Percentiles rank a stretch among this genome's conserved stretches.
phyloP scores from a whole-genome alignment of 2,329 filamentous ascomycete species.

The Ophiostoma novo-ulmi region DNA sequence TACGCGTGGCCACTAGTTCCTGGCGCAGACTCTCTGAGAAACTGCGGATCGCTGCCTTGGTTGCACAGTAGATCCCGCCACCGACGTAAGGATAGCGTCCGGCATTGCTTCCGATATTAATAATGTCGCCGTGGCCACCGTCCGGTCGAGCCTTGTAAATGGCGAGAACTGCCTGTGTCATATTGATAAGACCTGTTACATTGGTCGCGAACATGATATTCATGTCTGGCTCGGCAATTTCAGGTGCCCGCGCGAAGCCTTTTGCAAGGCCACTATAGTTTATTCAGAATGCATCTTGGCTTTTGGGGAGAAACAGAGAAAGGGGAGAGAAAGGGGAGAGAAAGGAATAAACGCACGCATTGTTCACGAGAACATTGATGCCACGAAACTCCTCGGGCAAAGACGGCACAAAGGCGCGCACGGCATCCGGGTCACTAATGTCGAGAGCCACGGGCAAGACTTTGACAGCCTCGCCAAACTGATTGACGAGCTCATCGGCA shows the following conservation, averaged over 20 bases:
- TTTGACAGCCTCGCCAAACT: conserved; percentile 80
- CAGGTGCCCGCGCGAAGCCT: conserved; percentile 77
- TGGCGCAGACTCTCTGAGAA: conserved; percentile 80
- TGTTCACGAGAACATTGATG: conserved; percentile 89
- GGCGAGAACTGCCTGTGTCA: conserved; percentile 89
- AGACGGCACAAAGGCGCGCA: conserved; percentile 64
- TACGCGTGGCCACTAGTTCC: conserved; percentile 73
- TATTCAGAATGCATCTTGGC: conserved; percentile 7
- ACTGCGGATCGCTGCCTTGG: conserved; percentile 79
- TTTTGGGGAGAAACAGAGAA: not conserved
- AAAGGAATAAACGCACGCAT: conserved; percentile 62
- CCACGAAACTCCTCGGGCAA: conserved; percentile 78
- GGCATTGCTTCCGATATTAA: conserved; percentile 88
- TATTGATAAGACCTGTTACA: conserved; percentile 88
- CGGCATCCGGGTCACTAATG: conserved; percentile 71
- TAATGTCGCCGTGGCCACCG: conserved; percentile 82
- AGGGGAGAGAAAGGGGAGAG: not conserved
- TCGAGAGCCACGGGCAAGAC: conserved; percentile 80
- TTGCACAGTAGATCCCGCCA: conserved; percentile 88
- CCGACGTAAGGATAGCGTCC: conserved; percentile 79
- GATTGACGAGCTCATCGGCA: conserved; percentile 67
- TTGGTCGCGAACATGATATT: conserved; percentile 87
- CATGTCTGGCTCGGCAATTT: conserved; percentile 77
- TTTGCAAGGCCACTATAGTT: conserved; percentile 71
- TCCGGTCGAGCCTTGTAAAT: conserved; percentile 67